Conservation (phyloP, 2,329 filamentous ascomycete species). For the Graphilbum fragrans region DNA sequence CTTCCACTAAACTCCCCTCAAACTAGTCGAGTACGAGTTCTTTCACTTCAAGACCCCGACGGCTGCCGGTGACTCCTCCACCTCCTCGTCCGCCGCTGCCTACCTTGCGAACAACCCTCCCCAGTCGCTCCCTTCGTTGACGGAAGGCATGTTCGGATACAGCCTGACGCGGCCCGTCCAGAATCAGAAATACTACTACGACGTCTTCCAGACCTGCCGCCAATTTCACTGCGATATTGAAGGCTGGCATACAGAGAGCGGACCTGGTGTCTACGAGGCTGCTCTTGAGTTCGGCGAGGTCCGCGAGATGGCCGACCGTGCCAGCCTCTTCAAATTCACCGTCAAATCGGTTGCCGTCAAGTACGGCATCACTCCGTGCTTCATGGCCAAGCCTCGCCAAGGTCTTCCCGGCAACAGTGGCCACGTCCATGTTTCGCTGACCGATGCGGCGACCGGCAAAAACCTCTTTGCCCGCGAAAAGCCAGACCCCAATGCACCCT, state of each 20-base stretch:
- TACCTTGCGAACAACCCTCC: slow-evolving; percentile 66
- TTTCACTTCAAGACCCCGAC: slow-evolving; percentile 73
- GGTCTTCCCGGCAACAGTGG: slow-evolving; percentile 90
- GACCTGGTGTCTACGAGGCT: slow-evolving; percentile 90
- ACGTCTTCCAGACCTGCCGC: slow-evolving; percentile 68
- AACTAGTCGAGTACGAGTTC: slow-evolving; percentile 90
- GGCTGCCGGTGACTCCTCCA: slow-evolving; percentile 7
- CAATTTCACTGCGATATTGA: slow-evolving; percentile 74
- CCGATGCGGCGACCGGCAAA: slow-evolving; percentile 64
- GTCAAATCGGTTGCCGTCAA: slow-evolving; percentile 82
- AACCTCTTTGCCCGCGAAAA: slow-evolving; percentile 72
- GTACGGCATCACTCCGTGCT: slow-evolving; percentile 88
- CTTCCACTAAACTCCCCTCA: too few relatives aligned
- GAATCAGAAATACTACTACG: slow-evolving; percentile 88
- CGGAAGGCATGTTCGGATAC: slow-evolving; percentile 94
- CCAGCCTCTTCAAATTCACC: slow-evolving; percentile 85
- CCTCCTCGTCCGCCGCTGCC: slow-evolving; percentile 54
- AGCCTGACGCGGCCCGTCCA: slow-evolving; percentile 76
- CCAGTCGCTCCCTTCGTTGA: slow-evolving; percentile 62
- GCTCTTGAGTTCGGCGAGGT: slow-evolving; percentile 86
- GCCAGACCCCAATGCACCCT: slow-evolving; percentile 59
- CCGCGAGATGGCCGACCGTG: slow-evolving; percentile 80
- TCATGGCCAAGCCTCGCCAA: slow-evolving; percentile 95
- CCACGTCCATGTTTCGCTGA: slow-evolving; percentile 87
- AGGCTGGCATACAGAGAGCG: slow-evolving; percentile 92